Conservation (phyloP, 2,329 filamentous ascomycete species). For the Phaeophleospora eucalypticola region DNA sequence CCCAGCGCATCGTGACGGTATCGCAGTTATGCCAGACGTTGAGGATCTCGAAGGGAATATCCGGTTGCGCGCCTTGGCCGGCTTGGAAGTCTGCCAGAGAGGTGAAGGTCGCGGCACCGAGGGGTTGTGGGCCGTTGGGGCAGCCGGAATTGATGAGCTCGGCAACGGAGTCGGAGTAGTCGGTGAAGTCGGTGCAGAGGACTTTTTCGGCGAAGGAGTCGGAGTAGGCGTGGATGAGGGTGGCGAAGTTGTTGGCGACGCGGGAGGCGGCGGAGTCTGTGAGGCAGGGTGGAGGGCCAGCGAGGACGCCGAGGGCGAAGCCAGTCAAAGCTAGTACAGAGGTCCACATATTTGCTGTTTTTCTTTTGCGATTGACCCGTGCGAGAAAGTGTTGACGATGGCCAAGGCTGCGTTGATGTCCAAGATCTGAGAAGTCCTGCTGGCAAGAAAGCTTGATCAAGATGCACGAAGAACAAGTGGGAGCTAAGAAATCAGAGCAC, state of each 20-base stretch:
- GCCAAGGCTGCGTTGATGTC: too few species aligned
- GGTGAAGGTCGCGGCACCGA: constrained; percentile 27
- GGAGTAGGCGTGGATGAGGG: constrained; percentile 29
- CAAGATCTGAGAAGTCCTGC: too few species aligned
- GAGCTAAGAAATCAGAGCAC: neutral
- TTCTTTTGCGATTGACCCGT: neutral
- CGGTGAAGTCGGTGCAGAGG: constrained; percentile 26
- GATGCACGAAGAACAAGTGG: neutral
- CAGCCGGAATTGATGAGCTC: constrained; percentile 30
- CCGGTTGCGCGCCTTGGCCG: constrained; percentile 28
- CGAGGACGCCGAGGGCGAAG: constrained; percentile 2
- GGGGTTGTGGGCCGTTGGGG: constrained; percentile 19
- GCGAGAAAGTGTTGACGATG: too few species aligned
- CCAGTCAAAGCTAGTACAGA: constrained; percentile 3
- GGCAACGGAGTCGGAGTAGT: constrained; percentile 32
- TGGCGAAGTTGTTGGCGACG: constrained; percentile 30
- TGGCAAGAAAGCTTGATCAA: too few species aligned
- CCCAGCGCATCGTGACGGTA: constrained; percentile 31
- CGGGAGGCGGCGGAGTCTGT: constrained; percentile 21
- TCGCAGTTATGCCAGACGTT: constrained; percentile 33
- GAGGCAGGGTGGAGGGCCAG: constrained; percentile 19
- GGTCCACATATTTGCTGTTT: constrained; percentile 7
- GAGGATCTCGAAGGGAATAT: constrained; percentile 31
- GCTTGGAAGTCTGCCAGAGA: constrained; percentile 26
- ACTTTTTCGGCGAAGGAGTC: constrained; percentile 21